Base-by-base conservation (phyloP, 1,284 basidiomycete genomes). In the Volvariella surrecta region DNA sequence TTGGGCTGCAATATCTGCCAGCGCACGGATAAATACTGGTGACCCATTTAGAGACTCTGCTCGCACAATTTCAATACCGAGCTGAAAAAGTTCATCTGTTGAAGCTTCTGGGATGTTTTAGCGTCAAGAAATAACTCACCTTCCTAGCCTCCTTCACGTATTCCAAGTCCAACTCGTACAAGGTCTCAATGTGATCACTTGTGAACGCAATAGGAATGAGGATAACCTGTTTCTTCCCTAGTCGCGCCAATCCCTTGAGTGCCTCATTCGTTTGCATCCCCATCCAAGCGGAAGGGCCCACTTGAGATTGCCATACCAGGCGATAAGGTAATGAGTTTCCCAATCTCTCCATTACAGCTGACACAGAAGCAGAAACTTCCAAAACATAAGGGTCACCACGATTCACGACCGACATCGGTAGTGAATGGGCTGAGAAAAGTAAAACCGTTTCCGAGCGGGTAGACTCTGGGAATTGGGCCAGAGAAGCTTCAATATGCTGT, bases 141-240 rank as follows among this genome's bases (percentile, higher is more conserved):
- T 95, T 82, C 57, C 78, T 76, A 4, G 88, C 95, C 63, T 99
- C 95, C 64, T 86, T 85, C 48, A 76, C 76, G 55, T 98, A 94
- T 63, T 99, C 96, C 44, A 94, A 64, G 64, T 99, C 96, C 39
- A 99, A 75, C 67, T 99, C 96, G 60, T 88, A 99, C 38, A 99
- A 72, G 18, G 96, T 99, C 70, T 99, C 96, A 58, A 99, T 98
- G 64, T 99, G 96, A 66, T 99, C 96, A 59, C 86, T 92, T 15
- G 96, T 99, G 67, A 99, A 99, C 15, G 96, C 95, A 50, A 99
- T 93, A 1, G 96, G 96, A 1, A 99, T 82, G 24, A 96, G 72
- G 42, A 97, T 75, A n/a, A 82, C 81, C 49, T 80, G 81, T 66
- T 95, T 97, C 61, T 80, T 78, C 15, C 92, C 93, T 37, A 89